Evolutionary conservation across 106 monocot species (phyloP), one percentile per base, ranked within the genome.

Genomic region (Dendrobium chrysotoxum): DNA sequence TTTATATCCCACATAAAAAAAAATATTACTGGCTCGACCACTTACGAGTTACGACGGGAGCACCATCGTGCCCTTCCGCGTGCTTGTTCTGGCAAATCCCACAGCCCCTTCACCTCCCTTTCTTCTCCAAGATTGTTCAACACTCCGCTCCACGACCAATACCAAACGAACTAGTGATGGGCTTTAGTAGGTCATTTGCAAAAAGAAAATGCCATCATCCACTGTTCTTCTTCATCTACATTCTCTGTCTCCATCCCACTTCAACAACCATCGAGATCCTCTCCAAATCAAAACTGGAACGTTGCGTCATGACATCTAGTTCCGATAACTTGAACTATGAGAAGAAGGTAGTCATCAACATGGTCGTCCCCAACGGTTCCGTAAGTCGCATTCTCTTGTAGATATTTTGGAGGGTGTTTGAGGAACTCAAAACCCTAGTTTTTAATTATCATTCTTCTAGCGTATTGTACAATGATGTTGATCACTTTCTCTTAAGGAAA

Each of bases 361-460:
- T 97, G 30, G 90, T 90, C 77, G 92, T 97, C 41, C 96, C 96
- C 77, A 97, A 94, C 53, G 96, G 92, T 53, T 89, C 96, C n/a
- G 95, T 93, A 81, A 85, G 79, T 73, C 21, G 3, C 73, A 6
- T 41, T 40, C 30, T 28, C 12, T 31, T 31, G 7, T 15, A 8
- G 7, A 8, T 7, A 21, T n/a, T 61, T 61, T 23, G n/a, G 23
- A 3, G 61, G 23, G 4, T 57, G 61, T 61, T 61, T 23, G 61
- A 61, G 61, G 1, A 61, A 61, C n/a, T 61, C 3, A 20, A 28
- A 25, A 25, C 70, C 70, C 70, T 70, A 70, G 70, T 70, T 70
- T 70, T 8, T 70, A 70, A 70, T 67, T n/a, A n/a, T n/a, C n/a
- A n/a, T n/a, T n/a, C n/a, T n/a, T n/a, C n/a, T n/a, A n/a, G n/a